Base-by-base conservation (phyloP, 257 asterid genomes). In the Echites panduratus region DNA sequence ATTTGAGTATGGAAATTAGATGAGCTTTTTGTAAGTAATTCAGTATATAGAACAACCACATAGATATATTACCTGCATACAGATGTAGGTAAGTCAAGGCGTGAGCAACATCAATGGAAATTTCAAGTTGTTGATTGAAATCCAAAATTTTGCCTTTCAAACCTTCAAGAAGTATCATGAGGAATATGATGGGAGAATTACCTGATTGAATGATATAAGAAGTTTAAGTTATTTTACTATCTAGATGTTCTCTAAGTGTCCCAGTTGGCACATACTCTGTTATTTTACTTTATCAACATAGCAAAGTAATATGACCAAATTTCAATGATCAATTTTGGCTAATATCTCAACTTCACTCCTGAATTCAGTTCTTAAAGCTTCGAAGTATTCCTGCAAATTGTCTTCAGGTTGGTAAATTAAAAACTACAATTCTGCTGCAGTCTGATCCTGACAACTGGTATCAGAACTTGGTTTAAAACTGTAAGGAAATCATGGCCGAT, bases 211-310 rank as follows among this genome's bases (percentile, higher is more conserved):
- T 38, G 70, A 19, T 20, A 38, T 66, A 11, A 45, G 71, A 81
- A 70, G 65, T 77, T 72, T 20, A 71, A 70, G 79, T 65, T 79
- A 41, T 52, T 63, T 80, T 89, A 95, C 99, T 98, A 74, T 95
- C 99, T 48, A 95, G 84, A 84, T 92, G 96, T 76, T 95, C 99
- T 84, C 99, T 85, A 67, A 95, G 97, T 72, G 94, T 92, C 79
- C 99, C 98, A 62, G 92, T 95, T 41, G 98, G 89, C 65, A 95
- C 97, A 79, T 81, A 92, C 85, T 95, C 98, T 96, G 96, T 44
- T 95, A 98, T 35, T 77, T 83, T 81, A 96, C 98, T 70, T 79
- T 85, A 77, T 95, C 98, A 76, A 95, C 80, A 72, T 86, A 95
- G 74, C 97, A 98, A 76, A 95, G 97, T 68, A 90, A 90, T 90